Base-by-base conservation (phyloP, 257 asterid species). In the Solanum tacnaense region DNA sequence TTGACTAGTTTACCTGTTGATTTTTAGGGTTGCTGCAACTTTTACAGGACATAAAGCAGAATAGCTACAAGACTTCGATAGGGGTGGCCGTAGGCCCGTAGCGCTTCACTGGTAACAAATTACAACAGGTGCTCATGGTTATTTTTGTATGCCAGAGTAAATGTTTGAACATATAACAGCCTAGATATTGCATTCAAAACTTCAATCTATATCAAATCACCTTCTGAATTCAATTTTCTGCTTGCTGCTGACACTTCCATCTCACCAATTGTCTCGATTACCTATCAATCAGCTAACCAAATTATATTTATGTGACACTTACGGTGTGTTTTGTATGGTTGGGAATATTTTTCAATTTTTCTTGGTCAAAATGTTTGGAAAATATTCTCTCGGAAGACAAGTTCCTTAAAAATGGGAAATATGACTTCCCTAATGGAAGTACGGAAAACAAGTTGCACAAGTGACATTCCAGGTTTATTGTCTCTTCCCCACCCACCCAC, bases 1-100 rank as follows among this genome's bases (percentile, higher is more conserved):
- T 83, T 96, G 78, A 93, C 75, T 67, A 89, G 89, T 86, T 89
- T 95, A 58, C 93, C 96, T 16, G 76, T 94, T 32, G 84, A 85
- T 35, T 91, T 93, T 71, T 94, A 91, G 93, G 85, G 21, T 44
- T 78, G 5, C 5, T 41, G 35, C 56, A n/a, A 41, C 34, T 27
- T 44, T 79, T 44, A 79, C 85, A 7, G 68, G 27, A 49, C 46
- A 29, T 29, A 46, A 79, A 27, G n/a, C 85, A 44, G 27, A 27
- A 27, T 79, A 79, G 85, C 85, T 79, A 44, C 85, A 44, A 79
- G 34, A 79, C 67, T 25, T 78, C n/a, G 62, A 41, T 13, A n/a
- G 31, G 83, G 83, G 56, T 74, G 83, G 52, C 34, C n/a, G n/a
- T n/a, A n/a, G n/a, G n/a, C n/a, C 83, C 18, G 8, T 74, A 74